phyloP scores from a whole-genome alignment of 441 rosid genomes.

The Aquilaria agallochum region DNA sequence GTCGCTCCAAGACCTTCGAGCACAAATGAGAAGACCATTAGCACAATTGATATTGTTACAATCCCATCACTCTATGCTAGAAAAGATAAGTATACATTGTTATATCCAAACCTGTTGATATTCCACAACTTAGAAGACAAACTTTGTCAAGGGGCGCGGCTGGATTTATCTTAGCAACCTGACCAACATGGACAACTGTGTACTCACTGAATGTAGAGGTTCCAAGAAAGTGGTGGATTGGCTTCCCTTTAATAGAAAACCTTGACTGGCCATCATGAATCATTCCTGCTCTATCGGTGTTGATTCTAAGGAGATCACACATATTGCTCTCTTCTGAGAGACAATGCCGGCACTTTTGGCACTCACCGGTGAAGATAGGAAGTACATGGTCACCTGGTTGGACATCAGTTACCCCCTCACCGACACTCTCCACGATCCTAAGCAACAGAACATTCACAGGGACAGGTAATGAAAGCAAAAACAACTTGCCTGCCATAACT shows the following conservation, averaged over 20 bases:
- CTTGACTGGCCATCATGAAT: conserved; percentile 71
- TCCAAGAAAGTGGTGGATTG: conserved; percentile 79
- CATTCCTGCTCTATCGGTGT: conserved; percentile 76
- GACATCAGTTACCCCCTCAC: conserved; percentile 82
- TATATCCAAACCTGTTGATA: conserved; percentile 54
- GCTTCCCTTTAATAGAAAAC: conserved; percentile 75
- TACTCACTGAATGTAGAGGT: conserved; percentile 90
- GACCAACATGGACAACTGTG: conserved; percentile 78
- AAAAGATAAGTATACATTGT: neutral
- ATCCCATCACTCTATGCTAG: neutral
- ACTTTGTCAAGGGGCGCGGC: conserved; percentile 87
- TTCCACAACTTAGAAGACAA: conserved; percentile 79
- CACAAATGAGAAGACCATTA: neutral
- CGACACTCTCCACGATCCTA: conserved; percentile 90
- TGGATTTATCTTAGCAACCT: conserved; percentile 80
- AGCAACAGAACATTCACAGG: neutral
- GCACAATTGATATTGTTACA: neutral
- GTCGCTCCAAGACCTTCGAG: conserved; percentile 70
- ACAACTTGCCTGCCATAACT: too few relatives aligned
- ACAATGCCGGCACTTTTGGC: conserved; percentile 74
- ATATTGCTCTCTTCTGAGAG: conserved; percentile 81
- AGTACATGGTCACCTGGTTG: conserved; percentile 79
- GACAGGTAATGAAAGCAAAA: neutral
- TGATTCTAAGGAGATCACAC: conserved; percentile 92
- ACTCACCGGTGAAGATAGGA: conserved; percentile 89